Evolutionary conservation across 2,329 filamentous ascomycete species (phyloP).

Genomic region (Fulvia fulva): DNA sequence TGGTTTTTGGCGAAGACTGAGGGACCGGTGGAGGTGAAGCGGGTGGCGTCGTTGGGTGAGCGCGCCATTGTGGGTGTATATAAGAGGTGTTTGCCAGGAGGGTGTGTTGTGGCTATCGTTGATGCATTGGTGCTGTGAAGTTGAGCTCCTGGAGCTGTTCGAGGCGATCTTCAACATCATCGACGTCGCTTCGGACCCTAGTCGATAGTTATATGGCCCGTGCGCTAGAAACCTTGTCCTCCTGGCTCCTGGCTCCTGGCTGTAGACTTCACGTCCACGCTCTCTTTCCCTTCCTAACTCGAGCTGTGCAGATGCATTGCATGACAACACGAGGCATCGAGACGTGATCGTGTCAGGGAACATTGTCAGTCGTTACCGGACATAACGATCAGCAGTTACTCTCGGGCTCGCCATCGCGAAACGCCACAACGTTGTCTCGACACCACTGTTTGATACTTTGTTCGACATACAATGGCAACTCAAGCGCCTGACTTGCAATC

Average conservation of each 20-base stretch:
- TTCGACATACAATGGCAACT: neutral
- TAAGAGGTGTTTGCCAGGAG: neutral
- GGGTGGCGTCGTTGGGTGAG: constrained; percentile 74
- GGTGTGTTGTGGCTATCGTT: neutral
- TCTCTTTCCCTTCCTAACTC: neutral
- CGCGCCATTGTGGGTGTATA: constrained; percentile 49
- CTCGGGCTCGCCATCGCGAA: neutral
- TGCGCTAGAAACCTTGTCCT: neutral
- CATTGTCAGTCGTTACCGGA: neutral
- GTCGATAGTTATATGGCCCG: neutral
- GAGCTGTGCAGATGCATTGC: neutral
- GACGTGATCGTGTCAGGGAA: neutral
- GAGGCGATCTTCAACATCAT: neutral
- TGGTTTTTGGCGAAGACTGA: constrained; percentile 64
- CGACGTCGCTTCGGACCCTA: neutral
- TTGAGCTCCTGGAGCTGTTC: neutral
- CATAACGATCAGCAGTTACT: neutral
- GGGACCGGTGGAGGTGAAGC: constrained; percentile 67
- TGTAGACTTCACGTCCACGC: neutral
- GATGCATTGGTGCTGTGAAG: neutral
- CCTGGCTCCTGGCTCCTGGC: neutral
- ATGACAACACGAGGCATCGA: neutral
- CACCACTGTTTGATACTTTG: neutral
- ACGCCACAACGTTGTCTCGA: neutral
- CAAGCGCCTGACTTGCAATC: constrained; percentile 29